phyloP scores from a whole-genome alignment of 176 grass and related monocot genomes.

The Oryza australiensis region DNA sequence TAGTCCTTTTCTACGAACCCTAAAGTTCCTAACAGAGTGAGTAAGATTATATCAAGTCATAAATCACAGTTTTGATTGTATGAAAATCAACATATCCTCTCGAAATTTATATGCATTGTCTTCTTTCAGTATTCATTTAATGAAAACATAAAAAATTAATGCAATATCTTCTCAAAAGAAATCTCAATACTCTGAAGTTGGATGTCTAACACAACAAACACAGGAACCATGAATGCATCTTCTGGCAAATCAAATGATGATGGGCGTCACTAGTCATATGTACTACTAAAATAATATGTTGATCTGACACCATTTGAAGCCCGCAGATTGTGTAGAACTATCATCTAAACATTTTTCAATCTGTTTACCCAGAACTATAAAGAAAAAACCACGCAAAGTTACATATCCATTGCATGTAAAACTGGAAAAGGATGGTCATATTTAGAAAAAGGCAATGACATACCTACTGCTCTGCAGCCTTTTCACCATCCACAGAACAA shows the following conservation, averaged over 20 bases:
- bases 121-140: background rate
- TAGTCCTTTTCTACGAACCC: background rate
- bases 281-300: background rate
- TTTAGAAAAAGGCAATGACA: conserved; percentile 6
- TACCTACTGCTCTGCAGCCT: conserved; percentile 63
- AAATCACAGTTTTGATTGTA: background rate
- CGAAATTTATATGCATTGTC: background rate
- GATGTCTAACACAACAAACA: background rate
- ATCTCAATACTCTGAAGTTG: background rate
- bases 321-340: background rate
- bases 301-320: background rate
- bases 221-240: background rate
- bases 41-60: background rate
- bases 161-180: background rate
- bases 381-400: background rate
- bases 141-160: background rate
- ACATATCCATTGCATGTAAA: conserved; percentile 1
- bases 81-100: background rate
- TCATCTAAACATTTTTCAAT: conserved; percentile 8
- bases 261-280: background rate
- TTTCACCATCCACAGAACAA: conserved; percentile 47
- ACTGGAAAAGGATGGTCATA: conserved; percentile 3
- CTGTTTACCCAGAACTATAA: background rate
- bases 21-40: background rate
- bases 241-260: background rate